Percentiles rank a stretch among this genome's conserved stretches.
phyloP scores from a whole-genome alignment of 202 grass and related monocot genomes.

The Elaeis oleifera region DNA sequence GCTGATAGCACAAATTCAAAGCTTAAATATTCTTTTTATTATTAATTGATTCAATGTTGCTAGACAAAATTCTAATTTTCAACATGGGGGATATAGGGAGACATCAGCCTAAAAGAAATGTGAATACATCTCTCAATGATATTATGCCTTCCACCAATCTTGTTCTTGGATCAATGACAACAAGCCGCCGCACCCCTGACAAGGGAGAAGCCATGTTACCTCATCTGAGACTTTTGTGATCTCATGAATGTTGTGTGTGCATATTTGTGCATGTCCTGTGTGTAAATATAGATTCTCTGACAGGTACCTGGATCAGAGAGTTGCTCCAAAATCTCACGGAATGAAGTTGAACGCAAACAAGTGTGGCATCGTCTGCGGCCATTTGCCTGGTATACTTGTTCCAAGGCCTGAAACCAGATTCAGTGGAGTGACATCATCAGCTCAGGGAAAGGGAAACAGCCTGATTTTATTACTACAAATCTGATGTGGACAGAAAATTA shows the following conservation, averaged over 20 bases:
- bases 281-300: too few relatives aligned
- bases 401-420: conserved; percentile 39
- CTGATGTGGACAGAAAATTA: too few relatives aligned
- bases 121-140: conserved; percentile 55
- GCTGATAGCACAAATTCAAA: too few relatives aligned
- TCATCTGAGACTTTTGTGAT: too few relatives aligned
- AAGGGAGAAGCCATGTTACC: not conserved
- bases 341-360: conserved; percentile 36
- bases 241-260: too few relatives aligned
- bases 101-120: conserved; percentile 25
- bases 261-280: too few relatives aligned
- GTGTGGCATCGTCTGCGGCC: conserved; percentile 43
- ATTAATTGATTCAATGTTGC: conserved; percentile 32
- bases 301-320: conserved; percentile 53
- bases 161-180: conserved; percentile 42
- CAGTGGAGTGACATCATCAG: not conserved
- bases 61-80: conserved; percentile 35
- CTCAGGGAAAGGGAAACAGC: not conserved
- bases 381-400: conserved; percentile 53
- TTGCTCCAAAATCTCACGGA: conserved; percentile 41
- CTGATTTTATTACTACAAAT: conserved; percentile 4
- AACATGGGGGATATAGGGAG: conserved; percentile 39
- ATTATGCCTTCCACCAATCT: conserved; percentile 60
- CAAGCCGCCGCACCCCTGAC: conserved; percentile 50
- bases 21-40: conserved; percentile 26